phyloP scores from a whole-genome alignment of 805 yeast genomes.

The Ogataea nakhonphanomensis region DNA sequence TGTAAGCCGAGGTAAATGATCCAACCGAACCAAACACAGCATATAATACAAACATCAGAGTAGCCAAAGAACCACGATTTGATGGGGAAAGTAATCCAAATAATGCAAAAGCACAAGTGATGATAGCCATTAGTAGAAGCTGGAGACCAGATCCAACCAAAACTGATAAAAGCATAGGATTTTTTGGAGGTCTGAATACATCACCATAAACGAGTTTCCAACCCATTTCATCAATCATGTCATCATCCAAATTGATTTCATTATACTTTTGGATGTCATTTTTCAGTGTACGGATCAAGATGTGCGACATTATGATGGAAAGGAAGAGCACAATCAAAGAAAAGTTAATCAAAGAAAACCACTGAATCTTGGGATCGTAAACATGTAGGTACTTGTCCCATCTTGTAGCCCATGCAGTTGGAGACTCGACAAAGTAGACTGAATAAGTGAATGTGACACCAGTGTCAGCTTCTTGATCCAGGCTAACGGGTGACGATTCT shows the following conservation, averaged over 20 bases:
- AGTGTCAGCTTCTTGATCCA: constrained; percentile 49
- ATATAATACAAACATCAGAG: constrained; percentile 82
- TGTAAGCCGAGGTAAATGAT: constrained; percentile 79
- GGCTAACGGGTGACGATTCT: constrained; percentile 37
- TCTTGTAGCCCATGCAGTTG: constrained; percentile 93
- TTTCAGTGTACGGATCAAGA: constrained; percentile 72
- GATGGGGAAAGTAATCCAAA: constrained; percentile 91
- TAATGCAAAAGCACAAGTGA: constrained; percentile 77
- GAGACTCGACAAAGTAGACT: constrained; percentile 65
- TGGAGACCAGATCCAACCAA: constrained; percentile 88
- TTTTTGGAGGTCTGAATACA: constrained; percentile 80
- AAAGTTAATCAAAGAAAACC: constrained; percentile 90
- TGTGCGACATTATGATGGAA: constrained; percentile 73
- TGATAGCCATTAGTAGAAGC: constrained; percentile 68
- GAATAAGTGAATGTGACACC: constrained; percentile 81
- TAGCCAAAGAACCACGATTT: constrained; percentile 88
- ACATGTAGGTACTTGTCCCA: constrained; percentile 97
- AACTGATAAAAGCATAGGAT: constrained; percentile 69
- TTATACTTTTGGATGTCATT: constrained; percentile 86
- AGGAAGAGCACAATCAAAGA: constrained; percentile 75
- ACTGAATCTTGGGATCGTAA: constrained; percentile 88
- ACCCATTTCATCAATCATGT: constrained; percentile 87
- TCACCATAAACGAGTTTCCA: constrained; percentile 97
- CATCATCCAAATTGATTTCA: constrained; percentile 83
- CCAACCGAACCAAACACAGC: constrained; percentile 80